Percentiles rank a stretch among this genome's conserved stretches.
Evolutionary conservation across 2,329 filamentous ascomycete genomes (phyloP).

Genomic region (Corinectria fuckeliana): DNA sequence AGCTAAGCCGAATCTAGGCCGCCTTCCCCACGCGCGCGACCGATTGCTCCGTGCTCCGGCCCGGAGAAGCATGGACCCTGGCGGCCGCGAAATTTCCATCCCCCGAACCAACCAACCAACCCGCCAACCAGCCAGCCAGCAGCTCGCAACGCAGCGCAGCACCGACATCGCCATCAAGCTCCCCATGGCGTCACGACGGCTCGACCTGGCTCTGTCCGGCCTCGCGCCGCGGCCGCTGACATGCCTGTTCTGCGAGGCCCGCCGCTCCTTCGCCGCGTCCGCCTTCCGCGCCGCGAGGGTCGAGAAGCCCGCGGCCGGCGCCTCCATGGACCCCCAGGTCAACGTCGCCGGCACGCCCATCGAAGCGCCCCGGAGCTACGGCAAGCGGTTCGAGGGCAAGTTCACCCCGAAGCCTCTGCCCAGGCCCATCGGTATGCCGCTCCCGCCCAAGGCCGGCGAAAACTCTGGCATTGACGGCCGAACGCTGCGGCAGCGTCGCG

Average conservation of each 20-base stretch:
- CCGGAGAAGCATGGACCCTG: slow-evolving; percentile 10
- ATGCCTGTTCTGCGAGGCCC: slow-evolving; percentile 60
- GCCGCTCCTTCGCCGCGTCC: slow-evolving; percentile 55
- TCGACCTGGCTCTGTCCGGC: slow-evolving; percentile 40
- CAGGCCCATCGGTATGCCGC: slow-evolving; percentile 81
- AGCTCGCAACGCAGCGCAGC: slow-evolving; percentile 12
- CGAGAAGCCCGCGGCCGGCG: slow-evolving; percentile 45
- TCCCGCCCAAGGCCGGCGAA: slow-evolving; percentile 77
- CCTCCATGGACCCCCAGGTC: slow-evolving; percentile 47
- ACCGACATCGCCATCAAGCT: slow-evolving; percentile 18
- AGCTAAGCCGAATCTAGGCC: slow-evolving; percentile 33
- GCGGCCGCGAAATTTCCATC: slow-evolving; percentile 31
- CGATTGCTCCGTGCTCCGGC: slow-evolving; percentile 27
- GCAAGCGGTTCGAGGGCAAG: slow-evolving; percentile 56
- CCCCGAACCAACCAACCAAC: too few relatives aligned
- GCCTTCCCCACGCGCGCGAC: slow-evolving; percentile 25
- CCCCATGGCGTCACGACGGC: slow-evolving; percentile 43
- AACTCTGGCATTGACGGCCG: slow-evolving; percentile 80
- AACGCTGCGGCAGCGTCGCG: slow-evolving; percentile 69
- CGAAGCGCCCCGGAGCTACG: slow-evolving; percentile 66
- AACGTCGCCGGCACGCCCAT: slow-evolving; percentile 55
- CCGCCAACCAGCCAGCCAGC: too few relatives aligned
- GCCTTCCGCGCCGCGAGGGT: slow-evolving; percentile 41
- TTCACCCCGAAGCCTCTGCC: slow-evolving; percentile 66
- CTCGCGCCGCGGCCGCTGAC: slow-evolving; percentile 44